phyloP scores from a whole-genome alignment of 1,139 yeast species.

The Yamadazyma triangularis region DNA sequence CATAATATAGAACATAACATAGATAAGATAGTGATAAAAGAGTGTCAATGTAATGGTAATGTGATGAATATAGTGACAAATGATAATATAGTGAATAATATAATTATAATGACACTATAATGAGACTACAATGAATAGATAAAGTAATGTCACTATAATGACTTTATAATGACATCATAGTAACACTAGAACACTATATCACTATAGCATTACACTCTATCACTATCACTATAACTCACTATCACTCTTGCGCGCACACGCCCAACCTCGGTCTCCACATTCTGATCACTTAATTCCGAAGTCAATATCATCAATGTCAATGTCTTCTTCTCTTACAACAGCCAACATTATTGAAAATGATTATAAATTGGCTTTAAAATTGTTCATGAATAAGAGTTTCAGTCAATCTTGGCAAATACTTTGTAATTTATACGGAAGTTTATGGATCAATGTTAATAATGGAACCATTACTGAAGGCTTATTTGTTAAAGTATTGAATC shows the following conservation, averaged over 20 bases:
- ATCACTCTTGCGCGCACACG: constrained; percentile 11
- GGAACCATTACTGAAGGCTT: constrained; percentile 25
- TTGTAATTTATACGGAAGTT: constrained; percentile 18
- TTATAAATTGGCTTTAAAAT: constrained; percentile 36
- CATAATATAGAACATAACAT: no score
- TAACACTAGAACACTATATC: no score
- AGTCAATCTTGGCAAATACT: constrained; percentile 28
- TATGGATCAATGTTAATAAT: constrained; percentile 19
- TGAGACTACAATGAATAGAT: no score
- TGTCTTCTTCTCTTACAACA: constrained; percentile 9
- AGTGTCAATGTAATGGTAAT: no score
- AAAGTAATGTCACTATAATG: no score
- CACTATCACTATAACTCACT: constrained; percentile 7
- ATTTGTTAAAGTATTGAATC: constrained; percentile 29
- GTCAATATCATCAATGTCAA: constrained; percentile 2
- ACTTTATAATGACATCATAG: no score
- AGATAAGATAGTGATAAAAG: no score
- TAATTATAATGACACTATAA: no score
- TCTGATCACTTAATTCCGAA: neutral
- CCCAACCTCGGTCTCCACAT: neutral
- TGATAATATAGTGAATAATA: no score
- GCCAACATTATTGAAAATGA: constrained; percentile 10
- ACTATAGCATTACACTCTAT: no score
- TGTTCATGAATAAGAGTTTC: constrained; percentile 37
- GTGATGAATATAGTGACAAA: no score